Evolutionary conservation across 1,284 basidiomycete species (phyloP), one percentile per base, ranked within the genome.

Genomic region (Pascua sp.): DNA sequence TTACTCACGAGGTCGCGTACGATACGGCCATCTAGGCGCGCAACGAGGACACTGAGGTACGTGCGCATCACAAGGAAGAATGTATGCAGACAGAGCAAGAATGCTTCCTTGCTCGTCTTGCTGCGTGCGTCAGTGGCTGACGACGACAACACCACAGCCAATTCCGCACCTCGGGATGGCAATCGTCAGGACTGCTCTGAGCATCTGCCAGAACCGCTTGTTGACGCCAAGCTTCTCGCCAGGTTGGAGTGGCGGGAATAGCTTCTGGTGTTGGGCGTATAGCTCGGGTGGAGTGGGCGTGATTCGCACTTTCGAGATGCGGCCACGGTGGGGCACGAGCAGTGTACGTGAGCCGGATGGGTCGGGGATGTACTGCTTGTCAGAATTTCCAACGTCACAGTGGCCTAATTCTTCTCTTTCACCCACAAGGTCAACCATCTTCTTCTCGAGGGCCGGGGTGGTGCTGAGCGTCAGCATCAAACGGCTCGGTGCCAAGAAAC

Each of bases 31-130:
- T 98, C 94, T 11, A 98, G 81, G 47, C 85, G 83, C 0, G 94
- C 95, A 0, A 97, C 94, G 5, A 86, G 83, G 4, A 97, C 85
- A 67, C 89, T 91, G 40, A 96, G 81, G 2, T 91, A 83, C 0
- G 95, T 97, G 46, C 95, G 80, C 43, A 91, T 78, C 1, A 98
- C 83, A 50, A 98, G 83, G 78, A 98, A 97, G 63, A 83, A 85
- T 0, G 91, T 92, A 76, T 98, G 93, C 0, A 89, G 76, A 5
- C 85, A 70, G 15, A 98, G 81, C 41, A 97, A 81, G 44, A 87
- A 80, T 0, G 87, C 82, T 70, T 97, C 92, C 65, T 88, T 89
- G 5, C 87, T 86, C 11, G 80, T 80, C 67, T 84, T 81, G 16
- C 85, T 84, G 42, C 15, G 15, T 44, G 39, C 38, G 42, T n/a